Percentiles rank a stretch among this genome's conserved stretches.
phyloP scores from a whole-genome alignment of 352 stramenopile species.

The Pythium insidiosum region DNA sequence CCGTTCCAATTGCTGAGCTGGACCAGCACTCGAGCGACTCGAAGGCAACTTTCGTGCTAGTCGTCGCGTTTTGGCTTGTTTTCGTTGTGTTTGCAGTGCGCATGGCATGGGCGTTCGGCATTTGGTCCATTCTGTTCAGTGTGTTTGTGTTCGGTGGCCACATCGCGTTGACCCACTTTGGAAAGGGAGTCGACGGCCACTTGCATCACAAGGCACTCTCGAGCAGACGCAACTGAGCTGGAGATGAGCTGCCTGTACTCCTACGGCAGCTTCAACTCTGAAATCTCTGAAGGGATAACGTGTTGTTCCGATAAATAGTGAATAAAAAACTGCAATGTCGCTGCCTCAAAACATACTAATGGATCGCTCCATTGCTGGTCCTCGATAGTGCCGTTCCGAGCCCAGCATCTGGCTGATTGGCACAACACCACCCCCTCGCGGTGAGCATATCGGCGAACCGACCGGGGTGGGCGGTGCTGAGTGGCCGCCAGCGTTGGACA shows the following conservation, averaged over 20 bases:
- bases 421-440: no score
- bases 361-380: conserved; percentile 1
- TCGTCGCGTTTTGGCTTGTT: conserved; percentile 51
- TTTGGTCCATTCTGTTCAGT: conserved; percentile 4
- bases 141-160: conserved; percentile 3
- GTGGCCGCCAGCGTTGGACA: conserved; percentile 14
- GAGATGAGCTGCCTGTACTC: no score
- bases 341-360: not conserved
- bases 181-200: no score
- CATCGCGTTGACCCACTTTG: no score
- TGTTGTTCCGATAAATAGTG: not conserved
- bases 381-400: not conserved
- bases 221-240: no score
- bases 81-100: conserved; percentile 2
- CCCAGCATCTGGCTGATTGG: no score
- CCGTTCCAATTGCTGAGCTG: conserved; percentile 40
- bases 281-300: no score
- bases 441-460: not conserved
- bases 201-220: no score
- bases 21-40: conserved; percentile 24
- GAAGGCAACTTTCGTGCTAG: conserved; percentile 14
- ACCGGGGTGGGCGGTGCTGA: conserved; percentile 33
- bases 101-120: conserved; percentile 4
- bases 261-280: no score
- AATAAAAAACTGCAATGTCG: not conserved